Percentiles rank a stretch among this genome's conserved stretches.
phyloP scores from a whole-genome alignment of 2,329 filamentous ascomycete genomes.

The Xylaria sp. region DNA sequence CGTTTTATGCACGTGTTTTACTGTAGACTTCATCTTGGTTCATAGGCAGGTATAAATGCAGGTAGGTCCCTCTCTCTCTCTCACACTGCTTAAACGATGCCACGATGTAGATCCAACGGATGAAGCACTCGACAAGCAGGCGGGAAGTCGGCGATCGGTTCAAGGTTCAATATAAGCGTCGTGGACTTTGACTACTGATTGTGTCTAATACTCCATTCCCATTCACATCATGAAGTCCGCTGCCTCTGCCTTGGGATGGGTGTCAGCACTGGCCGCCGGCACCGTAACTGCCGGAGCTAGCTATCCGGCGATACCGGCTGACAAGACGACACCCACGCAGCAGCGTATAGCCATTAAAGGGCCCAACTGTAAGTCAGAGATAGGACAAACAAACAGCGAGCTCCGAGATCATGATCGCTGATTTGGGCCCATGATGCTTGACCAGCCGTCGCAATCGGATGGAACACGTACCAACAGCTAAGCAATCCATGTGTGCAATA shows the following conservation, averaged over 20 bases:
- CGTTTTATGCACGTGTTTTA: conserved; percentile 22
- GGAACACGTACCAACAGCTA: conserved; percentile 65
- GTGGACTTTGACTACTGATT: conserved; percentile 3
- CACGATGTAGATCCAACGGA: neutral
- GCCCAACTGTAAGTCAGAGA: conserved; percentile 54
- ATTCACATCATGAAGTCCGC: conserved; percentile 42
- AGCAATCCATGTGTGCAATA: conserved; percentile 61
- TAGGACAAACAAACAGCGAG: neutral
- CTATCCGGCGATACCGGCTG: conserved; percentile 58
- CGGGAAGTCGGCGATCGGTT: neutral
- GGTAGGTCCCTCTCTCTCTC: neutral
- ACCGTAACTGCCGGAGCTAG: conserved; percentile 46
- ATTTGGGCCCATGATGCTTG: conserved; percentile 6
- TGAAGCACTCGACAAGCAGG: neutral
- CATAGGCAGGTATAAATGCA: conserved; percentile 25
- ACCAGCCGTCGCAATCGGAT: conserved; percentile 62
- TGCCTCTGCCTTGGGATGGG: conserved; percentile 37
- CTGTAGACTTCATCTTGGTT: conserved; percentile 14
- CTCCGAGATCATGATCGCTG: neutral
- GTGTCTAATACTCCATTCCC: neutral
- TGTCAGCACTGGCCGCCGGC: conserved; percentile 45
- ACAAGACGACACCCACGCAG: conserved; percentile 63
- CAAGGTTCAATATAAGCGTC: neutral
- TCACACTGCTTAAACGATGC: neutral
- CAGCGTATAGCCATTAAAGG: conserved; percentile 63